Base-by-base conservation (phyloP, 305 asterid genomes). In the Fraxinus xanthoxyloides region DNA sequence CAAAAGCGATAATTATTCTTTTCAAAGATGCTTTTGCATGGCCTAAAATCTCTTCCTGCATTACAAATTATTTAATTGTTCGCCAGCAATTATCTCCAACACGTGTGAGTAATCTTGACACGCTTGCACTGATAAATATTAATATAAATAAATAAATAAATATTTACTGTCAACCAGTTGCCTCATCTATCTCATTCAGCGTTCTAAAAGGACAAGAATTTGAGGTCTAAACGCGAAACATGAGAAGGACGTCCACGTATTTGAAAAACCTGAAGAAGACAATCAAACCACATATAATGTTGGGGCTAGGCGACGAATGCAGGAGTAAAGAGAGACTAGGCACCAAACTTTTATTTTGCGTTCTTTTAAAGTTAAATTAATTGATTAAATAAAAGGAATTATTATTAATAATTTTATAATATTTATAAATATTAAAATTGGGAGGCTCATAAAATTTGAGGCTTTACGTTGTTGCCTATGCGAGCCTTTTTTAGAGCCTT, bases 21-120 rank as follows among this genome's bases (percentile, higher is more conserved):
- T 30, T 54, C 8, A 80, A 81, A 82, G 86, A 87, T 87, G 86
- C 88, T 56, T 85, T 86, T 88, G 92, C 92, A 88, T 89, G 88
- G 89, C 87, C 67, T 82, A 43, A 56, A 77, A 3, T 70, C 36
- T 48, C 67, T 82, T 76, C 31, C 75, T 80, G 83, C 54, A 24
- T 13, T 40, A 40, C 13, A n/a, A 63, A 59, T 78, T 78, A n/a
- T 77, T 84, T 81, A n/a, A 56, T 81, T 80, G 19, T 12, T 24
- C 21, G 17, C 77, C 73, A 83, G 12, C 34, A 77, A 72, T 36
- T 24, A 79, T 46, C 83, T 38, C 67, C 23, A 13, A 65, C 40
- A 69, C 38, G 38, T 69, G 40, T 28, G 32, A 65, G 35, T 3
- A 10, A 23, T n/a, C 72, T 30, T 30, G 38, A 69, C 75, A 69